Evolutionary conservation across 2,329 filamentous ascomycete genomes (phyloP), one percentile per base, ranked within the genome.

Genomic region (Ophiostoma montium): DNA sequence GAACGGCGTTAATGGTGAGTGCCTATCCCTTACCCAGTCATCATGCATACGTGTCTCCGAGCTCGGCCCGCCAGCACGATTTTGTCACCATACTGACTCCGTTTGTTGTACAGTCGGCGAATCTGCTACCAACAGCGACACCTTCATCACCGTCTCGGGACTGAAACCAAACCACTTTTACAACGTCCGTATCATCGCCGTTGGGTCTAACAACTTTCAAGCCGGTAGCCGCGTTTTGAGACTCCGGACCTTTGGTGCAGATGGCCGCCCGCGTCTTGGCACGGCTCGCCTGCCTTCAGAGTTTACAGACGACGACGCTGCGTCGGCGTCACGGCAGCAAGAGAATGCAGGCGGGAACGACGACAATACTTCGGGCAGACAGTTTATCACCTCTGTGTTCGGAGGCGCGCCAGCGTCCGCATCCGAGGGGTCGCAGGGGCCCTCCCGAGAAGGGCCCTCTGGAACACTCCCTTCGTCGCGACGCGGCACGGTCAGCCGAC

Each of bases 161-260:
- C 72, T 98, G 8, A 82, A 84, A 58, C 88, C 92, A 0, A 81
- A 84, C 55, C 85, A 86, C 59, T 94, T 89, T 59, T 96, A 96
- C 67, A 94, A 94, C 56, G 82, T 98, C 27, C 83, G 90, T 52
- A 86, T 96, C 48, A 85, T 95, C 57, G 87, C 90, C 35, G 84
- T 95, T 48, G 94, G 90, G 45, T 78, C 83, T 30, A 87, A 89
- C 57, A 94, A 92, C 63, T 96, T 96, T 59, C 87, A 94, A 61
- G 87, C 89, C 1, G 84, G 86, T 35, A 95, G 92, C 63, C 75
- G 80, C 5, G 79, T 94, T 35, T 81, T 96, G 55, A 84, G 92
- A 49, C 71, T 98, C 49, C 78, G 84, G 57, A 96, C 92, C 43
- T 81, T 76, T 62, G 75, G 70, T 60, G 72, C 69, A 57, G 80